Evolutionary conservation across 1,284 basidiomycete species (phyloP), one percentile per base, ranked within the genome.

Genomic region (Austroboletus olivaceoglutinosus): DNA sequence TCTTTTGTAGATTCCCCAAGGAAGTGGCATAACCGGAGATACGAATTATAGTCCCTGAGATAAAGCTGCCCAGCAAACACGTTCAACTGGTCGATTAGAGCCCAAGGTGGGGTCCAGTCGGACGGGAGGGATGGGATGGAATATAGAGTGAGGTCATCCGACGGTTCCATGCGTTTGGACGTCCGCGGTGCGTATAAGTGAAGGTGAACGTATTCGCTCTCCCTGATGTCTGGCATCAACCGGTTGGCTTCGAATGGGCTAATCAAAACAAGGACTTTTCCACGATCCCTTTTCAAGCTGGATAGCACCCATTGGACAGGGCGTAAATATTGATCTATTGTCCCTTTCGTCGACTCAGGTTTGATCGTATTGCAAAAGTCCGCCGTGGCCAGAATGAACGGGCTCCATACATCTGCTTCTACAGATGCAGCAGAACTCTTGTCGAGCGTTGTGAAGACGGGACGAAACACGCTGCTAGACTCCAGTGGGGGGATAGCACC

Each of bases 61-160:
- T 58, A 58, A 2, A 58, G 36, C 38, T 58, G 59, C 15, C 57
- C 78, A 13, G 76, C 64, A 45, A 70, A 77, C 22, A 78, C 52
- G 48, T 74, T 74, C 19, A 80, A 59, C 52, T 75, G 70, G 30
- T 60, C 54, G 13, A 63, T 59, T 1, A 65, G 29, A 12, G 48
- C 13, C 25, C 53, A 46, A 6, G 63, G 52, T 5, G 58, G 31
- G 22, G 39, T 54, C 57, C 60, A 59, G 31, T 33, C 31, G 10
- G 31, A 33, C 13, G 31, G 31, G 5, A 33, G 31, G 31, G 31
- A 5, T 12, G 31, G 31, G 31, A 33, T 33, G 5, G 31, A 15
- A 16, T 33, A 16, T 10, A 33, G 12, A 6, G 12, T 33, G 16
- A 33, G 31, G 16, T 33, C 31, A 7, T 33, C 31, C 1, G 31